Base-by-base conservation (phyloP, 2,329 filamentous ascomycete species). In the Talaromyces sp. region DNA sequence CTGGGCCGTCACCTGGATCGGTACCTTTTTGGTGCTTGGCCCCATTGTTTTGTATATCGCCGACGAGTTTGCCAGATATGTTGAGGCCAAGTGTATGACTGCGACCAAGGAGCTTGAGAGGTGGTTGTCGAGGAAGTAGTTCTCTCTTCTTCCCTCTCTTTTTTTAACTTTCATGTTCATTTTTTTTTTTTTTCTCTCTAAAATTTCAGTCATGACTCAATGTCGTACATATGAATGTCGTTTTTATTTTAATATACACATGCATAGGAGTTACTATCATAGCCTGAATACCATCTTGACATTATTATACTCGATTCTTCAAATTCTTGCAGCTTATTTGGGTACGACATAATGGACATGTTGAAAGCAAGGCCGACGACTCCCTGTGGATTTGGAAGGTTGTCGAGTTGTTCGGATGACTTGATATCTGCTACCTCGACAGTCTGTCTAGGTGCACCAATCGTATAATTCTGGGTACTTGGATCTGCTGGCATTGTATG, bases 1-100 rank as follows among this genome's bases (percentile, higher is more conserved):
- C 1, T 42, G 32, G 27, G 44, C 49, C 9, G 59, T 57, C 4
- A 61, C 56, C 32, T 61, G 59, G 59, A 57, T 61, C 25, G 59
- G 53, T 2, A 9, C 44, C 9, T 42, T 49, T 4, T 57, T 61
- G 59, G 47, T 61, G 10, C 25, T 61, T 13, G 55, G 54, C 0
- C 59, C 59, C 22, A 33, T 54, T 32, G 49, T 57, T 33, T 44
- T 61, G 7, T 61, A 42, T 53, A 6, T 61, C 28, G 33, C 59
- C 5, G 59, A 61, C 25, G 47, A 39, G 17, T 51, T 57, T 33
- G 33, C 47, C 9, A 30, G 54, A 17, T 44, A 61, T 53, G 19
- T 61, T 7, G 59, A 61, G 4, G 6, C 15, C 7, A 27, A n/a
- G 32, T 30, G 59, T 9, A 6, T 54, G 11, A 13, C 55, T 13